A percentile compares a stretch with the other conserved stretches of the same genome.
phyloP scores from a whole-genome alignment of 257 asterid species.

The Solanum arcanum region DNA sequence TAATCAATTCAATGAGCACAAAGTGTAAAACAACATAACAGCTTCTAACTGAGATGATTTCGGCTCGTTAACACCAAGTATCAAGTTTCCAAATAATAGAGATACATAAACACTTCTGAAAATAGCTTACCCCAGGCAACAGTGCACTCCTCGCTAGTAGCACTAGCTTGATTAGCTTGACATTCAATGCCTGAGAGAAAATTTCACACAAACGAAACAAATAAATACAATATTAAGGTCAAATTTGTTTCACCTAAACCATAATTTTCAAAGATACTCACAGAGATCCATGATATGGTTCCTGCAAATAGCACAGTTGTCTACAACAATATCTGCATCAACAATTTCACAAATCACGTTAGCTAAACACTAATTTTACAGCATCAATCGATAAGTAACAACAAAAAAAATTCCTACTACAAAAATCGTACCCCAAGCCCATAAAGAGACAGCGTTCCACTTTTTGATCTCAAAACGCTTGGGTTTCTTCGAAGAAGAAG shows the following conservation, averaged over 20 bases:
- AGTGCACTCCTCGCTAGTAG: slow-evolving; percentile 69
- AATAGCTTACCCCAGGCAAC: slow-evolving; percentile 66
- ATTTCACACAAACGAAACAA: not conserved
- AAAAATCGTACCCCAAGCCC: slow-evolving; percentile 70
- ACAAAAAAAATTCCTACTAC: not conserved
- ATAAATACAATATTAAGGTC: not conserved
- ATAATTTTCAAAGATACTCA: slow-evolving; percentile 13
- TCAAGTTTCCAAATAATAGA: not conserved
- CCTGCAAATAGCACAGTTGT: slow-evolving; percentile 80
- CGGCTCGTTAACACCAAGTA: not conserved
- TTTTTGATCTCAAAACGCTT: slow-evolving; percentile 79
- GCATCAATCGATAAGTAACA: not conserved
- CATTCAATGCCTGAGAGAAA: slow-evolving; percentile 52
- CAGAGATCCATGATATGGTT: slow-evolving; percentile 89
- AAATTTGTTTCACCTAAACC: not conserved
- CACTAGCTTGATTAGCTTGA: slow-evolving; percentile 72
- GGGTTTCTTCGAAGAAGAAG: slow-evolving; percentile 46
- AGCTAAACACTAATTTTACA: not conserved
- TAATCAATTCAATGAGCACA: not conserved
- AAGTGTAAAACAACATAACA: not conserved
- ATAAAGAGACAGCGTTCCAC: slow-evolving; percentile 84
- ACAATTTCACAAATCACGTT: not conserved
- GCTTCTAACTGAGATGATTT: not conserved
- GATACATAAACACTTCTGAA: not conserved
- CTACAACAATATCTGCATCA: slow-evolving; percentile 72